Conservation (phyloP, 352 stramenopile species). For the Blastocystis sp. region DNA sequence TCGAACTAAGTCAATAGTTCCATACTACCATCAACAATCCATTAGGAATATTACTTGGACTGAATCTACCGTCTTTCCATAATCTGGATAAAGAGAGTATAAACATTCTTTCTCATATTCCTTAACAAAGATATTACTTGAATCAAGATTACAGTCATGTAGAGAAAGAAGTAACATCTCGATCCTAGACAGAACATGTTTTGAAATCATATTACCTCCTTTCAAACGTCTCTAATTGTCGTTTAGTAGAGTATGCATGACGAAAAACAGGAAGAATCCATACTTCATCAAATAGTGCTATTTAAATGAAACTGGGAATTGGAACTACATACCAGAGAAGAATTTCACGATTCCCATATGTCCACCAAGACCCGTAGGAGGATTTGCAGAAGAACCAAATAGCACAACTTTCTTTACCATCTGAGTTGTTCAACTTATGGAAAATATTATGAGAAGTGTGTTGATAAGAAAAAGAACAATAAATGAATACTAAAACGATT, state of each 20-base stretch:
- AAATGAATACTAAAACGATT: slow-evolving; percentile 34
- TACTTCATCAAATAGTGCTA: slow-evolving; percentile 76
- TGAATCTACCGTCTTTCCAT: slow-evolving; percentile 75
- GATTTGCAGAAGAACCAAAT: slow-evolving; percentile 81
- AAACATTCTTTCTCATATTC: slow-evolving; percentile 58
- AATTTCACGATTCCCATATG: slow-evolving; percentile 80
- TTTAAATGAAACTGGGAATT: not conserved
- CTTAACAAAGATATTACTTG: slow-evolving; percentile 42
- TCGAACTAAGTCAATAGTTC: slow-evolving; percentile 78
- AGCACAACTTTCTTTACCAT: slow-evolving; percentile 75
- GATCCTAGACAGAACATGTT: slow-evolving; percentile 67
- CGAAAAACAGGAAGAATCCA: slow-evolving; percentile 83
- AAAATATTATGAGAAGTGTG: not conserved
- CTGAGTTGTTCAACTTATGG: not conserved
- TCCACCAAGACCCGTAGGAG: slow-evolving; percentile 75
- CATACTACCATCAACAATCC: slow-evolving; percentile 73
- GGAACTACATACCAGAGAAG: not conserved
- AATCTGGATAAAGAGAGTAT: slow-evolving; percentile 70
- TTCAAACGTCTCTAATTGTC: slow-evolving; percentile 76
- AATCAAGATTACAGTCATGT: slow-evolving; percentile 55
- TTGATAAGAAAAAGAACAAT: not conserved
- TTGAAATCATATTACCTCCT: slow-evolving; percentile 70
- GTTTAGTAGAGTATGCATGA: slow-evolving; percentile 81
- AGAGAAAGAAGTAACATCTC: slow-evolving; percentile 76
- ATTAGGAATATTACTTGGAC: slow-evolving; percentile 53